A percentile compares a stretch with the other conserved stretches of the same genome.
Conservation (phyloP, 2,329 filamentous ascomycete species). For the Trichoderma lentiforme region DNA sequence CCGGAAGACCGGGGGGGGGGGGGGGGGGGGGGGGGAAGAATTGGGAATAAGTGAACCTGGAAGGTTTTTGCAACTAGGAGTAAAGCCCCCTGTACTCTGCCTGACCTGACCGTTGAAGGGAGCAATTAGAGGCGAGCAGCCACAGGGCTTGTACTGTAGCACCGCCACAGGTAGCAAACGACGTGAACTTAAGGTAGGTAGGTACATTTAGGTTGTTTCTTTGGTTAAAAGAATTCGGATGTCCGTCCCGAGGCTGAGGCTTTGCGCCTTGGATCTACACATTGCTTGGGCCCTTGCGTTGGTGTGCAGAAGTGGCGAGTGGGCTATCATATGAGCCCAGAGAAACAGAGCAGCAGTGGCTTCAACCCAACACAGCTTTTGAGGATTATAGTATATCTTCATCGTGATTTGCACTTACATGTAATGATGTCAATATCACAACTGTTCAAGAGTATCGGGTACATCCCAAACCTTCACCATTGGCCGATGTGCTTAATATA, state of each 20-base stretch:
- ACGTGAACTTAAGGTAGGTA: background rate
- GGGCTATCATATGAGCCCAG: background rate
- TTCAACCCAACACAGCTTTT: background rate
- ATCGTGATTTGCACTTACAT: background rate
- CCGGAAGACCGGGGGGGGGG: background rate
- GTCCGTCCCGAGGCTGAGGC: background rate
- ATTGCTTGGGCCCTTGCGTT: background rate
- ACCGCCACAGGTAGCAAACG: conserved; percentile 2
- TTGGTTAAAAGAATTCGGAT: background rate
- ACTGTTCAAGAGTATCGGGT: background rate
- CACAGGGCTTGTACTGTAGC: background rate
- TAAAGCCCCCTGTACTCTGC: background rate
- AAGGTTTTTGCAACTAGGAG: background rate
- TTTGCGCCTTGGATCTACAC: background rate
- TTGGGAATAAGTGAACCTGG: background rate
- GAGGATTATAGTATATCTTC: background rate
- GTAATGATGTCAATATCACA: background rate
- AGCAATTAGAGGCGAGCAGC: background rate
- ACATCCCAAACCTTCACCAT: background rate
- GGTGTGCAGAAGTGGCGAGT: background rate
- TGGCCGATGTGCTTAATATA: background rate
- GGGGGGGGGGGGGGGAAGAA: background rate
- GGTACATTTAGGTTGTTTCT: background rate
- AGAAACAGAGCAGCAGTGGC: background rate
- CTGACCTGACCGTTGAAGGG: background rate